Conservation (phyloP, 257 asterid genomes). For the Rhazya stricta region DNA sequence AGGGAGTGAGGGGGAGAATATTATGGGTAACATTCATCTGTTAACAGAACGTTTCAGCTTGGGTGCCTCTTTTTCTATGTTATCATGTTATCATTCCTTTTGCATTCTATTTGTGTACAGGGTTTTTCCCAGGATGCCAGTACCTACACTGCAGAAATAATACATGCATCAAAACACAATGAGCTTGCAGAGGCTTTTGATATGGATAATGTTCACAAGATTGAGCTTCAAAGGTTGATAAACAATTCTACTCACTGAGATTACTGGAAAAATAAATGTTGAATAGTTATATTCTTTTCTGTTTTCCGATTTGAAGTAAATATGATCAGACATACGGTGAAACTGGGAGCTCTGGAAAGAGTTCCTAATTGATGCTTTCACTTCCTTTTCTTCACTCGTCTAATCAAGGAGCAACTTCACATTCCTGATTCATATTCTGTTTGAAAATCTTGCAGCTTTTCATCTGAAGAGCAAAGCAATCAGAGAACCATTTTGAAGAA, state of each 20-base stretch:
- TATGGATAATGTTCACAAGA: conserved; percentile 29
- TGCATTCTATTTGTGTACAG: conserved; percentile 1
- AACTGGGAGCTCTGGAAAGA: neutral
- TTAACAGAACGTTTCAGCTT: neutral
- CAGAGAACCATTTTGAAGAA: conserved; percentile 23
- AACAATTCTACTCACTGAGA: neutral
- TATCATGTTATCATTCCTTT: neutral
- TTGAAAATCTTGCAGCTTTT: conserved; percentile 23
- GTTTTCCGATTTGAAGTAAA: neutral
- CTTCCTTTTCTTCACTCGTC: neutral
- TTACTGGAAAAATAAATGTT: neutral
- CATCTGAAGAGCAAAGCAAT: conserved; percentile 27
- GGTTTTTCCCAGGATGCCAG: conserved; percentile 18
- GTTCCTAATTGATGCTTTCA: neutral
- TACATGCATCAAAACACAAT: conserved; percentile 15
- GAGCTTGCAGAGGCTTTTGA: conserved; percentile 33
- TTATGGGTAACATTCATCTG: too few relatives aligned
- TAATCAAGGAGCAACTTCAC: neutral
- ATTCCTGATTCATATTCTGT: conserved; percentile 6
- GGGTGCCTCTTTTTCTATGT: neutral
- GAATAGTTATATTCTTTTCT: neutral
- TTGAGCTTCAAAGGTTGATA: conserved; percentile 45
- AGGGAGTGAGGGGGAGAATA: too few relatives aligned
- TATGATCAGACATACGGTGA: neutral
- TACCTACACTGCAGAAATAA: conserved; percentile 18